Evolutionary conservation across 2,329 filamentous ascomycete species (phyloP).

Genomic region (Apiospora koreana): DNA sequence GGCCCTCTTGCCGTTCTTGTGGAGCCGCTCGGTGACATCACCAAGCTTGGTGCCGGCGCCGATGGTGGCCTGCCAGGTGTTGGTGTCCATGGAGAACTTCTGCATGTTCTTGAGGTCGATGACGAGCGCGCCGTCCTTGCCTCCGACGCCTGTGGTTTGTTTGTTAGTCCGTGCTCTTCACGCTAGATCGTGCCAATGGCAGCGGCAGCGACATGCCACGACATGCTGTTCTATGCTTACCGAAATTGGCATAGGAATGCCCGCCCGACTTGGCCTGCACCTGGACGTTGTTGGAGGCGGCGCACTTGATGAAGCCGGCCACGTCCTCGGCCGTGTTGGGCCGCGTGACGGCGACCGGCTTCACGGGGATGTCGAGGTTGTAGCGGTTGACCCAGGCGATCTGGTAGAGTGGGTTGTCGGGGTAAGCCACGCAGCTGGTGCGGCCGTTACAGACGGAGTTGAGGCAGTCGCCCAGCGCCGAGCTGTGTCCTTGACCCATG

Average conservation of each 20-base stretch:
- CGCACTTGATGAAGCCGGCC: slow-evolving; percentile 59
- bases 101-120: slow-evolving; percentile 57
- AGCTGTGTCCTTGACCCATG: slow-evolving; percentile 47
- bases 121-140: slow-evolving; percentile 50
- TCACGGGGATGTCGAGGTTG: slow-evolving; percentile 52
- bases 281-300: slow-evolving; percentile 47
- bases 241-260: slow-evolving; percentile 55
- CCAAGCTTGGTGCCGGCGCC: slow-evolving; percentile 55
- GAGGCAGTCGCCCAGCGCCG: slow-evolving; percentile 46
- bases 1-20: slow-evolving; percentile 54
- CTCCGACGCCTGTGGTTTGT: slow-evolving; percentile 42
- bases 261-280: slow-evolving; percentile 66
- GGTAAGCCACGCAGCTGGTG: slow-evolving; percentile 47
- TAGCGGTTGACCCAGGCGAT: slow-evolving; percentile 52
- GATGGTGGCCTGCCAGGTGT: slow-evolving; percentile 55
- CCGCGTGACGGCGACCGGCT: slow-evolving; percentile 57
- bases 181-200: too few relatives aligned
- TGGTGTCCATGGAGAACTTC: slow-evolving; percentile 52
- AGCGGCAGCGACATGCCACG: too few relatives aligned
- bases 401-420: slow-evolving; percentile 45
- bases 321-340: slow-evolving; percentile 56
- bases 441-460: slow-evolving; percentile 46
- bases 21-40: slow-evolving; percentile 51
- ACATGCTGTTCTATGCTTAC: too few relatives aligned
- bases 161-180: background rate